Conservation (phyloP, 2,329 filamentous ascomycete genomes). For the Fusarium brachygibbosum region DNA sequence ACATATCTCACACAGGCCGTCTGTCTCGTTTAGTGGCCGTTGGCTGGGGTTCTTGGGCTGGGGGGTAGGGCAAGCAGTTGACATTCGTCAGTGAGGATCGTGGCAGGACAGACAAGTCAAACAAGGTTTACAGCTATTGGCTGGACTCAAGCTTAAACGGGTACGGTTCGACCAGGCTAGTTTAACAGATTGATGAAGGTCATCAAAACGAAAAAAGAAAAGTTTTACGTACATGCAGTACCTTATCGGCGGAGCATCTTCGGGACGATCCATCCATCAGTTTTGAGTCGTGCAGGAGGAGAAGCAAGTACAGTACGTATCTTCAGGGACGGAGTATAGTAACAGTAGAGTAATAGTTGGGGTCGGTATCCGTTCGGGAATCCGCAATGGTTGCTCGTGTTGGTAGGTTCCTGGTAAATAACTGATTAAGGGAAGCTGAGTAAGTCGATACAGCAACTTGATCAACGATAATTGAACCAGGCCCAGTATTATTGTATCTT, state of each 20-base stretch:
- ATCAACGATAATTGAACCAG: neutral
- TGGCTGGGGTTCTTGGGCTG: slow-evolving; percentile 34
- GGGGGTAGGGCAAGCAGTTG: slow-evolving; percentile 35
- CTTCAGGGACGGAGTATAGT: neutral
- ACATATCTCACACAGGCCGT: slow-evolving; percentile 23
- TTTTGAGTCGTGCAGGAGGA: slow-evolving; percentile 13
- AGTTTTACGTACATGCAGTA: slow-evolving; percentile 39
- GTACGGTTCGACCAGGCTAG: slow-evolving; percentile 20
- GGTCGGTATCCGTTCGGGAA: slow-evolving; percentile 37
- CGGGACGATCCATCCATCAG: slow-evolving; percentile 40
- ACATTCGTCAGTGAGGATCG: slow-evolving; percentile 34
- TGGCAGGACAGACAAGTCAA: slow-evolving; percentile 30
- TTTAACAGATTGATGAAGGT: slow-evolving; percentile 21
- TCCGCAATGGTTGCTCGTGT: slow-evolving; percentile 27
- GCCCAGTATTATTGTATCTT: slow-evolving; percentile 6
- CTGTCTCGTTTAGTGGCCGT: slow-evolving; percentile 45
- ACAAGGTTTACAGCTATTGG: slow-evolving; percentile 35
- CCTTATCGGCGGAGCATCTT: slow-evolving; percentile 49
- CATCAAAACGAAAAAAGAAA: slow-evolving; percentile 31
- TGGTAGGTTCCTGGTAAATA: slow-evolving; percentile 4
- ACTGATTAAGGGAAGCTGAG: slow-evolving; percentile 21
- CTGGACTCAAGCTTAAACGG: slow-evolving; percentile 25
- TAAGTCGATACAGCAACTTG: neutral
- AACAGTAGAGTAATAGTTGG: slow-evolving; percentile 23
- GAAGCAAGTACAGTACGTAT: neutral